A percentile compares a stretch with the other conserved stretches of the same genome.
These are phyloP conservation scores for Fremontodendron californicum DNA, from an alignment of 345 rosid species.

Conservation along the genomic window DNA sequence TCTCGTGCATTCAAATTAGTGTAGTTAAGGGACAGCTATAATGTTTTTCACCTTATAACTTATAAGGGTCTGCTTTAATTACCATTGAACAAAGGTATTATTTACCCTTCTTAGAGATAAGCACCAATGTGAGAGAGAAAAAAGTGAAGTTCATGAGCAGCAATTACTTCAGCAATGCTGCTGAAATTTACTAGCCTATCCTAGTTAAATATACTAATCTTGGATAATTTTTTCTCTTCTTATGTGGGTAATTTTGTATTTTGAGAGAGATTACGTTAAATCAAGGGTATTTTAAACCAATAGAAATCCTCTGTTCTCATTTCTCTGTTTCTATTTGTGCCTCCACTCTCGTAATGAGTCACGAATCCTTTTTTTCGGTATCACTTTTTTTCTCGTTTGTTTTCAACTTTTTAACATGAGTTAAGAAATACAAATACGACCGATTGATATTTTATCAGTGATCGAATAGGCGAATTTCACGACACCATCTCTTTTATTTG, in stretches of 20 bases:
- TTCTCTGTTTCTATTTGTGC: too few relatives aligned
- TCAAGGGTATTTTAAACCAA: too few relatives aligned
- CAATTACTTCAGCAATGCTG: neutral
- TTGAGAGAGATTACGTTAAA: neutral
- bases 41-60: neutral
- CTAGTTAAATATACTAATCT: neutral
- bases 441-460: too few relatives aligned
- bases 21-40: constrained; percentile 5
- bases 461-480: too few relatives aligned
- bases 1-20: constrained; percentile 15
- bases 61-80: neutral
- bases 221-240: neutral
- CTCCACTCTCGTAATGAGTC: too few relatives aligned
- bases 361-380: too few relatives aligned
- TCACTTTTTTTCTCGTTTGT: too few relatives aligned
- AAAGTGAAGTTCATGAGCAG: neutral
- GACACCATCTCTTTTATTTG: too few relatives aligned
- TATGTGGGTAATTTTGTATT: neutral
- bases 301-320: too few relatives aligned
- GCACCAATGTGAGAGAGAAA: neutral
- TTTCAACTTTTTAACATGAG: too few relatives aligned
- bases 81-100: neutral
- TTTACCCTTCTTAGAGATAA: constrained; percentile 1
- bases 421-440: too few relatives aligned
- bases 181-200: neutral